Conservation (phyloP, 192 early-diverging fungal species). For the Geranomyces michiganensis region DNA sequence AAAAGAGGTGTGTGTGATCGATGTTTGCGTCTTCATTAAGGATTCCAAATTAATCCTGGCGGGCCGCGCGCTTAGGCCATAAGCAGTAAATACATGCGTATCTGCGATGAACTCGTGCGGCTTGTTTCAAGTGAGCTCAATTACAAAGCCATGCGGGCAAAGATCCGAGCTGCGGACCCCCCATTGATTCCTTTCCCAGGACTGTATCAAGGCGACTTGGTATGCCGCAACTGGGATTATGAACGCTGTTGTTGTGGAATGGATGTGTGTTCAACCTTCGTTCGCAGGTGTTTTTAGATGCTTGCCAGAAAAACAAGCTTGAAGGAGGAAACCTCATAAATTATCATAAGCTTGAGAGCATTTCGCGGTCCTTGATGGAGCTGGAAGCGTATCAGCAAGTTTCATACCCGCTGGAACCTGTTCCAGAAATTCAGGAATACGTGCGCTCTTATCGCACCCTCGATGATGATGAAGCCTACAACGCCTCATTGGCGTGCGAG, state of each 20-base stretch:
- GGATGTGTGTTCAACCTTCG: neutral
- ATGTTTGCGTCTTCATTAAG: neutral
- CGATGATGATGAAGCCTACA: slow-evolving; percentile 57
- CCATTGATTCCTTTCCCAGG: slow-evolving; percentile 66
- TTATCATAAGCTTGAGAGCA: slow-evolving; percentile 60
- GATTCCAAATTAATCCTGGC: neutral
- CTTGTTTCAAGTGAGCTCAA: slow-evolving; percentile 58
- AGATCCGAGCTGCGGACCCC: slow-evolving; percentile 52
- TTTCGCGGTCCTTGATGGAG: slow-evolving; percentile 55
- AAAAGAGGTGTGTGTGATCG: slow-evolving; percentile 36
- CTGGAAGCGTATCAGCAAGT: slow-evolving; percentile 57
- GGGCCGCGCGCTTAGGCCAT: slow-evolving; percentile 20
- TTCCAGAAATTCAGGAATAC: slow-evolving; percentile 58
- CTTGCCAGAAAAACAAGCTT: slow-evolving; percentile 52
- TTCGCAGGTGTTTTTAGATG: slow-evolving; percentile 53
- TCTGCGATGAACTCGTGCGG: slow-evolving; percentile 49
- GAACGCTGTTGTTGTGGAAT: no score
- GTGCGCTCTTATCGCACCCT: slow-evolving; percentile 39
- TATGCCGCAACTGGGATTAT: slow-evolving; percentile 20
- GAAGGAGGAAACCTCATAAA: slow-evolving; percentile 48
- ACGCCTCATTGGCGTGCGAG: slow-evolving; percentile 52
- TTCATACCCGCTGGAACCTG: slow-evolving; percentile 45
- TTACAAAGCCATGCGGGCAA: slow-evolving; percentile 56
- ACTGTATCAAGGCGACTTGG: slow-evolving; percentile 62
- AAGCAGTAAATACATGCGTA: slow-evolving; percentile 48